Evolutionary conservation across 805 yeast species (phyloP).

Genomic region (Cyberlindnera samutprakarnensis): DNA sequence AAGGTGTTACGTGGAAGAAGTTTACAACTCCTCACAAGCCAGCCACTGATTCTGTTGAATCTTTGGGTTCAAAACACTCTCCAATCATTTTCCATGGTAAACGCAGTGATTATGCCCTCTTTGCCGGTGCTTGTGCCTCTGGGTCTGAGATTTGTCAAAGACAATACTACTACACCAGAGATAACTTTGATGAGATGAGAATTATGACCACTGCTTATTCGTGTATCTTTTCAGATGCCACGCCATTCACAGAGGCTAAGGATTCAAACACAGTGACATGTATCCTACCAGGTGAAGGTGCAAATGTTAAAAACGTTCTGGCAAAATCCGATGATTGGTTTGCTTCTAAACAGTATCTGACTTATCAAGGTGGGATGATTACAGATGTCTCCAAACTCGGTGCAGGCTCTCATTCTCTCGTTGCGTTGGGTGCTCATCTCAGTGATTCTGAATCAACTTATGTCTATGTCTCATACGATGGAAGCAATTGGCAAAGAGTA

Average conservation of each 20-base stretch:
- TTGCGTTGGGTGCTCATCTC: slow-evolving; percentile 28
- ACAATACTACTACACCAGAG: slow-evolving; percentile 35
- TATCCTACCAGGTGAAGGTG: slow-evolving; percentile 32
- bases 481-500: slow-evolving; percentile 26
- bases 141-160: slow-evolving; percentile 26
- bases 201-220: slow-evolving; percentile 25
- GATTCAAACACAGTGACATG: slow-evolving; percentile 34
- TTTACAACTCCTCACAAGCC: slow-evolving; percentile 26
- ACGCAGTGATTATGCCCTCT: slow-evolving; percentile 28
- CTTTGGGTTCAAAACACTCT: slow-evolving; percentile 15
- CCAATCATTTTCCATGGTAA: slow-evolving; percentile 32
- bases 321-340: slow-evolving; percentile 39
- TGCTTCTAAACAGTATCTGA: slow-evolving; percentile 23
- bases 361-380: slow-evolving; percentile 26
- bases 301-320: slow-evolving; percentile 26
- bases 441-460: slow-evolving; percentile 13
- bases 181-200: slow-evolving; percentile 33
- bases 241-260: slow-evolving; percentile 17
- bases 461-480: slow-evolving; percentile 28
- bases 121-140: slow-evolving; percentile 31
- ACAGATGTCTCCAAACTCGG: slow-evolving; percentile 28
- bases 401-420: slow-evolving; percentile 25
- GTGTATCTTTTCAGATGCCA: slow-evolving; percentile 25
- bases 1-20: slow-evolving; percentile 34
- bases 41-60: slow-evolving; percentile 17